Conservation (phyloP, 1,139 yeast species). For the Yamadazyma sp. region DNA sequence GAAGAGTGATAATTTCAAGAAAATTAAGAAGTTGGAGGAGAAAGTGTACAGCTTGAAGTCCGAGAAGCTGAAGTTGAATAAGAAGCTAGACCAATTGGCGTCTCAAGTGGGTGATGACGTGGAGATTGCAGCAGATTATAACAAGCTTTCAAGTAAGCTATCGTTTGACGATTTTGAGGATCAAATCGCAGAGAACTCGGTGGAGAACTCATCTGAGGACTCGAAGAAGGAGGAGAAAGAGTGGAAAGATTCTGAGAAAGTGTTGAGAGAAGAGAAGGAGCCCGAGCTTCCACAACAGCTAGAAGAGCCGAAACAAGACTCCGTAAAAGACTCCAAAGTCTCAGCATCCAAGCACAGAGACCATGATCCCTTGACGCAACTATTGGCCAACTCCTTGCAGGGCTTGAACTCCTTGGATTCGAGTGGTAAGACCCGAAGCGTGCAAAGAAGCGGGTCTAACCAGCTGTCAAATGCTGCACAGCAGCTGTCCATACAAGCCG, state of each 20-base stretch:
- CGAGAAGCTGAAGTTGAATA: conserved; percentile 19
- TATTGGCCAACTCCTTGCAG: conserved; percentile 1
- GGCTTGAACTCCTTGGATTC: background rate
- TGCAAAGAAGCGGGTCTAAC: background rate
- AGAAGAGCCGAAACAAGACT: no score
- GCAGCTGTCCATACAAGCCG: background rate
- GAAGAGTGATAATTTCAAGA: conserved; percentile 20
- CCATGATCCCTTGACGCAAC: conserved; percentile 4
- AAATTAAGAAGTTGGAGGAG: conserved; percentile 20
- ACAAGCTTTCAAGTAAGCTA: background rate
- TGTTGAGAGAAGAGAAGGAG: no score
- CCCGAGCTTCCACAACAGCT: no score
- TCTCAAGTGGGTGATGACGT: background rate
- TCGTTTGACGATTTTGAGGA: conserved; percentile 6
- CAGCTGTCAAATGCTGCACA: no score
- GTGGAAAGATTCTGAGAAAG: no score
- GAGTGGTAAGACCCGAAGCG: background rate
- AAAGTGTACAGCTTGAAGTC: conserved; percentile 17
- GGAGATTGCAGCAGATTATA: no score
- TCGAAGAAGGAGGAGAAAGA: background rate
- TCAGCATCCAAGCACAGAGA: no score
- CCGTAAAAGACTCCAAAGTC: no score
- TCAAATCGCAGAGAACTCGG: background rate
- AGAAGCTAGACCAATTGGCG: conserved; percentile 7
- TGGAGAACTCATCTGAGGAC: conserved; percentile 2